Conservation (phyloP, 78 protist species). For the Cavenderia fasciculata region DNA sequence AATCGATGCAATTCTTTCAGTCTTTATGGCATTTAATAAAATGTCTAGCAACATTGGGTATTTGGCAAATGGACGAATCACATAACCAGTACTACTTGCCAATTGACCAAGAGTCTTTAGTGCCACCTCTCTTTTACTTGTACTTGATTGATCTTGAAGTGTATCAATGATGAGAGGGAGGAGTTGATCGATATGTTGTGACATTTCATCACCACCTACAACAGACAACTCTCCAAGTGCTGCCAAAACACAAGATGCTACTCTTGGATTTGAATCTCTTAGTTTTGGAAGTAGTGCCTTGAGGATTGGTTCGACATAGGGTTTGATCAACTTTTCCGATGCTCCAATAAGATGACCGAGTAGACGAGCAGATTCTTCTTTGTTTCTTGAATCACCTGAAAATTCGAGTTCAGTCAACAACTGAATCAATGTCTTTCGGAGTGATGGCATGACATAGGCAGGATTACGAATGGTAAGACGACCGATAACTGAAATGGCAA, state of each 20-base stretch:
- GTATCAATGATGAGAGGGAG: conserved; percentile 92
- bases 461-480: conserved; percentile 95
- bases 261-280: conserved; percentile 53
- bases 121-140: conserved; percentile 84
- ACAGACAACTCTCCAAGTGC: conserved; percentile 92
- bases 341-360: conserved; percentile 86
- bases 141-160: conserved; percentile 87
- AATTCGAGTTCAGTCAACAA: conserved; percentile 92
- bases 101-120: conserved; percentile 91
- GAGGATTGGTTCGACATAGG: conserved; percentile 91
- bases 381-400: conserved; percentile 71
- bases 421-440: conserved; percentile 93
- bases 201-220: conserved; percentile 89
- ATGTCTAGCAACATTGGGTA: conserved; percentile 89
- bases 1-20: conserved; percentile 67
- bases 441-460: conserved; percentile 94
- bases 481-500: conserved; percentile 89
- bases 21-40: conserved; percentile 75
- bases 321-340: conserved; percentile 84
- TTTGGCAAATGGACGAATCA: conserved; percentile 84
- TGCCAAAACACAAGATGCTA: conserved; percentile 74
- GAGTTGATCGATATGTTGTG: conserved; percentile 72
- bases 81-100: conserved; percentile 90
- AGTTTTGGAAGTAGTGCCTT: conserved; percentile 86
- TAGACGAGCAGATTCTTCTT: conserved; percentile 85